Evolutionary conservation across 148 eudicot genomes (phyloP).

Genomic region (Drosera capensis): DNA sequence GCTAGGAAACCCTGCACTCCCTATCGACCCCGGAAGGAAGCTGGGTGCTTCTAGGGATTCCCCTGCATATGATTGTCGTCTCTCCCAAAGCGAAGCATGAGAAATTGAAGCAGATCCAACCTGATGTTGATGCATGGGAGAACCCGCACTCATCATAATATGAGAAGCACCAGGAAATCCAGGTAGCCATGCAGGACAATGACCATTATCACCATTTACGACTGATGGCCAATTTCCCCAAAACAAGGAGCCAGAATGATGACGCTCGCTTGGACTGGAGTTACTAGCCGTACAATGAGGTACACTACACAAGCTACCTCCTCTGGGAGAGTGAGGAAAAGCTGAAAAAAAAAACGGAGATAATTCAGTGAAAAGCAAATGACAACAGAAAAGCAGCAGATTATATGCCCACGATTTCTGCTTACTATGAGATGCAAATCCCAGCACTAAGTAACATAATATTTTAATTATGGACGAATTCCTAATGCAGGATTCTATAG

Average conservation of each 20-base stretch:
- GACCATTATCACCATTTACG: conserved; percentile 24
- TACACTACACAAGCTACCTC: conserved; percentile 15
- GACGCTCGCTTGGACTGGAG: conserved; percentile 32
- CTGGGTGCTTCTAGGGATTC: conserved; percentile 26
- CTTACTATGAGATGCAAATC: no score
- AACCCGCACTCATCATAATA: conserved; percentile 25
- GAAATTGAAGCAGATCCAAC: conserved; percentile 36
- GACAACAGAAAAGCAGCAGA: no score
- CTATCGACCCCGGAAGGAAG: conserved; percentile 23
- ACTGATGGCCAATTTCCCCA: conserved; percentile 37
- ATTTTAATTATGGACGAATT: no score
- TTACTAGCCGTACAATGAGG: conserved; percentile 28
- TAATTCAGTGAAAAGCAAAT: not conserved
- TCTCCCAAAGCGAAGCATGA: conserved; percentile 27
- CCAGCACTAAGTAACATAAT: no score
- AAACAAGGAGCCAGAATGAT: conserved; percentile 26
- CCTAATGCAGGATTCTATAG: no score
- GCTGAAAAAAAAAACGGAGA: conserved; percentile 16
- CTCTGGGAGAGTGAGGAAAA: conserved; percentile 27
- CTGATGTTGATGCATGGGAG: conserved; percentile 25
- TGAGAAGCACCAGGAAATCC: conserved; percentile 23
- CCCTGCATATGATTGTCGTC: conserved; percentile 18
- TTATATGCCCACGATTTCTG: no score
- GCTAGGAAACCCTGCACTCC: conserved; percentile 20
- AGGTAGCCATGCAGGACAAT: conserved; percentile 28